Percentiles rank a stretch among this genome's conserved stretches.
phyloP scores from a whole-genome alignment of 768 basidiomycete genomes.

The Lyophyllum shimeji region DNA sequence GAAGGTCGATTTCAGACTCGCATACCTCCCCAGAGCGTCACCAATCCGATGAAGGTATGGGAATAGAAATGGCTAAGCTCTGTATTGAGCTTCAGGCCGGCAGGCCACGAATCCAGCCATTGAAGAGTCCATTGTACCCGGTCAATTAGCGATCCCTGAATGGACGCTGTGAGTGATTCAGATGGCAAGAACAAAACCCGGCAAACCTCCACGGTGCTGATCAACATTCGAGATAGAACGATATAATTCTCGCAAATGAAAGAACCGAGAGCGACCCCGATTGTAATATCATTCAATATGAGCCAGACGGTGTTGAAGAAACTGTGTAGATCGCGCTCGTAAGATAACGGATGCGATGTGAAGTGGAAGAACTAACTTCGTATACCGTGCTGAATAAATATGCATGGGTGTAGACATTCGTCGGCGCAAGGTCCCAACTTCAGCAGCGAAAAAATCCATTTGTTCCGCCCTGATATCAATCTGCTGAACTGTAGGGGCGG shows the following conservation, averaged over 20 bases:
- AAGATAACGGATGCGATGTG: neutral
- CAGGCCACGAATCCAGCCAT: constrained; percentile 97
- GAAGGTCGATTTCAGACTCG: constrained; percentile 9
- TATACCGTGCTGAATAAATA: constrained; percentile 59
- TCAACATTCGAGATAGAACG: constrained; percentile 40
- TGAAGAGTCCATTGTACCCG: constrained; percentile 52
- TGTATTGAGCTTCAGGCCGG: constrained; percentile 93
- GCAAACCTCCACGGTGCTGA: constrained; percentile 36
- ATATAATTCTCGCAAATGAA: constrained; percentile 69
- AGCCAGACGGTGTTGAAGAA: constrained; percentile 95
- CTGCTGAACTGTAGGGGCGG: constrained; percentile 50
- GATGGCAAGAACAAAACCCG: neutral
- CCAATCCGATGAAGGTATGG: constrained; percentile 63
- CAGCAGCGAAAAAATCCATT: constrained; percentile 39
- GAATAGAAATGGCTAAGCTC: constrained; percentile 88
- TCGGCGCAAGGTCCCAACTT: constrained; percentile 38
- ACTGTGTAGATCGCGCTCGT: constrained; percentile 33
- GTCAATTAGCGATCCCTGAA: constrained; percentile 42
- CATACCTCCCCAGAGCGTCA: constrained; percentile 75
- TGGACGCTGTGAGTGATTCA: neutral
- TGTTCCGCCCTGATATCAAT: constrained; percentile 57
- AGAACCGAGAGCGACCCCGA: constrained; percentile 72
- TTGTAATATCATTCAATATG: constrained; percentile 84
- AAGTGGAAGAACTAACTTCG: constrained; percentile 45
- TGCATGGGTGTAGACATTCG: constrained; percentile 34